A percentile compares a stretch with the other conserved stretches of the same genome.
phyloP scores from a whole-genome alignment of 306 rosid species.

The Clitoria ternatea region DNA sequence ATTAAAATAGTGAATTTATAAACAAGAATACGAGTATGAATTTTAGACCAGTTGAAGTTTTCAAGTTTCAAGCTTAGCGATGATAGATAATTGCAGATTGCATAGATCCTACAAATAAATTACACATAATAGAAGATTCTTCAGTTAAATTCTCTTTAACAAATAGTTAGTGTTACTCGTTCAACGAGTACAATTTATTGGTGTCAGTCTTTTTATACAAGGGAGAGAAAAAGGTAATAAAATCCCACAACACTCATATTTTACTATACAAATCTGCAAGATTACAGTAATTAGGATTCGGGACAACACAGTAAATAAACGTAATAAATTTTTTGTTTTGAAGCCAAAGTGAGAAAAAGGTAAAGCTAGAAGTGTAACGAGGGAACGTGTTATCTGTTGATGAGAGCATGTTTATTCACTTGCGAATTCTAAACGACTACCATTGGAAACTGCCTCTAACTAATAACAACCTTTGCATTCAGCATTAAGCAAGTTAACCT shows the following conservation, averaged over 20 bases:
- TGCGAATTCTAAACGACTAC: neutral
- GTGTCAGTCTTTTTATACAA: constrained; percentile 5
- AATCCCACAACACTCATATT: neutral
- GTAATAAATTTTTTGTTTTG: neutral
- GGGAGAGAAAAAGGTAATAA: neutral
- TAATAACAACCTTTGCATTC: too few relatives aligned
- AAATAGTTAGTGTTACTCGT: neutral
- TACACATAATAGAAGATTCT: neutral
- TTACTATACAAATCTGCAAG: neutral
- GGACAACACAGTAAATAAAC: neutral
- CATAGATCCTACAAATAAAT: neutral
- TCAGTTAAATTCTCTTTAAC: neutral
- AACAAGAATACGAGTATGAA: neutral
- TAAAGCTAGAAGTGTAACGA: neutral
- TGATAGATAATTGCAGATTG: neutral
- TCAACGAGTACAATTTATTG: neutral
- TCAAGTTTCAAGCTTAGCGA: too few relatives aligned
- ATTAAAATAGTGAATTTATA: neutral
- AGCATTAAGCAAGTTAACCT: too few relatives aligned
- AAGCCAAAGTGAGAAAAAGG: constrained; percentile 1
- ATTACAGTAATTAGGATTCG: neutral
- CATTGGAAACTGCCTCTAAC: neutral
- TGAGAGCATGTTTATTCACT: neutral
- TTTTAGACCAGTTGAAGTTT: neutral
- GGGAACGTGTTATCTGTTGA: neutral